Conservation (phyloP, 441 rosid genomes). For the Erysimum pusillum region DNA sequence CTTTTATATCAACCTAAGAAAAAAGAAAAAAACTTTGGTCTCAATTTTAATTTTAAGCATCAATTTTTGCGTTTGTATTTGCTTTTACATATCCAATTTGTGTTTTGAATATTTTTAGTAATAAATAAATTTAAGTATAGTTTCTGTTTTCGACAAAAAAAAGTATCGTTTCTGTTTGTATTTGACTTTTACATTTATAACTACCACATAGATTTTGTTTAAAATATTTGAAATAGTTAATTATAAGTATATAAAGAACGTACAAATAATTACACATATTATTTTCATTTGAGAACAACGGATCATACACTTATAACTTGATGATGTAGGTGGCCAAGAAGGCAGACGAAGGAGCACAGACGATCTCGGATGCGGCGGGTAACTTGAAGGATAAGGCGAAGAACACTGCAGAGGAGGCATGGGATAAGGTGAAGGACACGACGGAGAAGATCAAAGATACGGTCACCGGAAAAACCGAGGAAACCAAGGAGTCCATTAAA, state of each 20-base stretch:
- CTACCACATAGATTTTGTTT: neutral
- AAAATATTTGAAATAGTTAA: too few species aligned
- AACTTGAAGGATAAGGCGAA: constrained; percentile 66
- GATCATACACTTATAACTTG: too few species aligned
- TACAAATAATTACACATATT: too few species aligned
- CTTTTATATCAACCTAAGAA: too few species aligned
- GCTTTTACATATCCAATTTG: neutral
- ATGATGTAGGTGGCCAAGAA: constrained; percentile 42
- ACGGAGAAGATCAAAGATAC: constrained; percentile 73
- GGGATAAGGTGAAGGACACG: constrained; percentile 68
- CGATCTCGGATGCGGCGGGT: constrained; percentile 40
- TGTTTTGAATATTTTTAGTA: neutral
- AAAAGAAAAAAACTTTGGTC: neutral
- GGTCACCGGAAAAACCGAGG: constrained; percentile 46
- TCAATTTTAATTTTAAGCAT: neutral
- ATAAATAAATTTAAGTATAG: neutral
- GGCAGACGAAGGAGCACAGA: constrained; percentile 52
- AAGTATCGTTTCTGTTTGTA: neutral
- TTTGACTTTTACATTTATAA: neutral
- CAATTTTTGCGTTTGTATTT: neutral
- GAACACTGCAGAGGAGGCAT: constrained; percentile 60
- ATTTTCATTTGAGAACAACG: too few species aligned
- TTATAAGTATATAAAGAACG: too few species aligned
- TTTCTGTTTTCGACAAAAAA: too few species aligned
- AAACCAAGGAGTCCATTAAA: constrained; percentile 54